phyloP scores from a whole-genome alignment of 192 early-diverging fungal species.

The Kickxella alabastrina region DNA sequence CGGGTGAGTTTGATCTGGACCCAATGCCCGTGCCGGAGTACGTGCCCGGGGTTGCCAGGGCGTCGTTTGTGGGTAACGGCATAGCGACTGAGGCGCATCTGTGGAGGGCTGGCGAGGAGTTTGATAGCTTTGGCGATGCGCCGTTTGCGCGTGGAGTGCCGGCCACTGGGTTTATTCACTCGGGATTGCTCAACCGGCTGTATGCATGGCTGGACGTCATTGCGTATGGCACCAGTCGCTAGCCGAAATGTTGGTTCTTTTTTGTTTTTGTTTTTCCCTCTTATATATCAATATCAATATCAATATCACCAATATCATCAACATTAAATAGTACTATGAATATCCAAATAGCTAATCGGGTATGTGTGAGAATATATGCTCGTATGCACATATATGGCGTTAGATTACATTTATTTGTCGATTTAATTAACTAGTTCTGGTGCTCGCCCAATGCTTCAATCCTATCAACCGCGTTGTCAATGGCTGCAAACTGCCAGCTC shows the following conservation, averaged over 20 bases:
- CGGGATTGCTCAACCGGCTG: constrained; percentile 60
- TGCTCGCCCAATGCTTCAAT: background rate
- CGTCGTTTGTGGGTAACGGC: background rate
- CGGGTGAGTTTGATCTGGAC: constrained; percentile 25
- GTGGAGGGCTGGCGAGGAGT: constrained; percentile 21
- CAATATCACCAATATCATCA: too few relatives aligned
- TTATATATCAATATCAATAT: too few relatives aligned
- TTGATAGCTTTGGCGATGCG: background rate
- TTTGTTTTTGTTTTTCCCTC: background rate
- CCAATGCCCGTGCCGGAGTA: constrained; percentile 28
- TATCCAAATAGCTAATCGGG: too few relatives aligned
- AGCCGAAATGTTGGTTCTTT: background rate
- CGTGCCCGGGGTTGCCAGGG: constrained; percentile 7
- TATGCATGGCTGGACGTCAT: constrained; percentile 57
- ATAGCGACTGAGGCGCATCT: constrained; percentile 13
- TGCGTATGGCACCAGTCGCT: constrained; percentile 21
- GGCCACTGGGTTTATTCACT: constrained; percentile 57
- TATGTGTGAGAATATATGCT: too few relatives aligned
- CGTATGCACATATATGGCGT: too few relatives aligned
- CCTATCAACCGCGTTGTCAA: constrained; percentile 63
- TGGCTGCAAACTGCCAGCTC: constrained; percentile 87
- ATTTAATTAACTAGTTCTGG: too few relatives aligned
- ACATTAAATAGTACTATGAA: too few relatives aligned
- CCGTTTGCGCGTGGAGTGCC: constrained; percentile 14
- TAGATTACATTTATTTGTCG: too few relatives aligned